Evolutionary conservation across 2,329 filamentous ascomycete species (phyloP).

Genomic region (Fusarium sulawesiense): DNA sequence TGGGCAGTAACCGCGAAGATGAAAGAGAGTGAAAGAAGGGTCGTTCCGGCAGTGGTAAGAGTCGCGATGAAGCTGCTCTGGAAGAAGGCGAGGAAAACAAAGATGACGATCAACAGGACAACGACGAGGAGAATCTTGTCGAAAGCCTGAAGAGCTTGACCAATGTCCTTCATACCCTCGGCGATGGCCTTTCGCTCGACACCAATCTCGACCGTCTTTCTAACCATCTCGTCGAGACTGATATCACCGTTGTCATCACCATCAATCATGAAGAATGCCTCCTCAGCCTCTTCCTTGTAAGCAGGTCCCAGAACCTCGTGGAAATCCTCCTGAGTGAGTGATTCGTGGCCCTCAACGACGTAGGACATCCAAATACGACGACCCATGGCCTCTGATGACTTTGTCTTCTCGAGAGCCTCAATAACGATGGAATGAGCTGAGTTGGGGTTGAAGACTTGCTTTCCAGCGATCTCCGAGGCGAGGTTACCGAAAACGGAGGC

Average conservation of each 20-base stretch:
- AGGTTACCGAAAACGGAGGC: conserved; percentile 94
- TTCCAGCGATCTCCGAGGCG: conserved; percentile 93
- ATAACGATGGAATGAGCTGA: conserved; percentile 90
- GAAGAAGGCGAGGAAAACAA: conserved; percentile 91
- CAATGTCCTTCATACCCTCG: conserved; percentile 96
- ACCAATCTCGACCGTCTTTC: conserved; percentile 85
- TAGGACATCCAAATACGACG: conserved; percentile 98
- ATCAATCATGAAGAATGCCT: conserved; percentile 85
- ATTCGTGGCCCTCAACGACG: conserved; percentile 87
- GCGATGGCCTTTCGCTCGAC: conserved; percentile 88
- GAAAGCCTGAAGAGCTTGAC: conserved; percentile 90
- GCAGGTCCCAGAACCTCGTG: conserved; percentile 84
- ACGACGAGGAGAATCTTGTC: conserved; percentile 87
- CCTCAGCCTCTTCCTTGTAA: conserved; percentile 81
- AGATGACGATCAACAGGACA: conserved; percentile 81
- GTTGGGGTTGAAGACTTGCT: conserved; percentile 93
- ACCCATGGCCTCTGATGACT: conserved; percentile 90
- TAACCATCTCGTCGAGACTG: conserved; percentile 93
- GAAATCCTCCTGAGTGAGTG: conserved; percentile 83
- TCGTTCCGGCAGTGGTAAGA: conserved; percentile 88
- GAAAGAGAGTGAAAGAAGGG: conserved; percentile 94
- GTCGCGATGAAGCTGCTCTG: conserved; percentile 87
- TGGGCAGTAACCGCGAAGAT: conserved; percentile 92
- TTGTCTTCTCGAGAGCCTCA: conserved; percentile 85
- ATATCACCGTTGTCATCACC: conserved; percentile 93